These are phyloP conservation scores for Ophiostoma sp. DNA, from an alignment of 2,329 filamentous ascomycete genomes.

Conservation along the genomic window DNA sequence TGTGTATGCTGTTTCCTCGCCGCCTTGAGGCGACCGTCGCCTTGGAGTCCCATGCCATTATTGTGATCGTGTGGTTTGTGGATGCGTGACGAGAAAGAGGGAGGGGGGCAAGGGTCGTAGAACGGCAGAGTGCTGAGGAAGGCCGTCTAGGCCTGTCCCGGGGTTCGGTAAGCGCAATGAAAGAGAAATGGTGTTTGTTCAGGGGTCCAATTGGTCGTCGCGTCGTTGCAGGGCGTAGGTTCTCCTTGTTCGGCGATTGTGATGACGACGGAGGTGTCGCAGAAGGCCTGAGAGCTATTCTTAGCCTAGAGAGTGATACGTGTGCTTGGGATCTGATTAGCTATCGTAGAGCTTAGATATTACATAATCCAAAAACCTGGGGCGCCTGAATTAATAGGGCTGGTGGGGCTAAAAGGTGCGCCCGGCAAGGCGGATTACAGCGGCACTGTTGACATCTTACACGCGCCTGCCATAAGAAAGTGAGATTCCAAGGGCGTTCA, in stretches of 20 bases:
- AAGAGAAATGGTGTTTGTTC: background rate
- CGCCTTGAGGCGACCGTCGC: constrained; percentile 33
- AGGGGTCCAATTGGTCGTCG: background rate
- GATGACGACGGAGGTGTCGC: background rate
- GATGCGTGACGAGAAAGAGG: background rate
- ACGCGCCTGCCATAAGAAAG: too few relatives aligned
- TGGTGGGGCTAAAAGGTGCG: too few relatives aligned
- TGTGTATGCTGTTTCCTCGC: constrained; percentile 44
- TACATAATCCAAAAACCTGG: background rate
- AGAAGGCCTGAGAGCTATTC: background rate
- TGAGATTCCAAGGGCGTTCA: too few relatives aligned
- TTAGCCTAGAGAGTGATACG: background rate
- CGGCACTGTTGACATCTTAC: too few relatives aligned
- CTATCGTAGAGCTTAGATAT: background rate
- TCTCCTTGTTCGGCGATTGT: background rate
- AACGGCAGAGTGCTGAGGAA: background rate
- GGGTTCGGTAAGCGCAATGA: background rate
- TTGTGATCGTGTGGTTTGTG: background rate
- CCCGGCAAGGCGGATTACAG: too few relatives aligned
- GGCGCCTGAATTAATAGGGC: too few relatives aligned
- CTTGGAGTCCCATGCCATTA: constrained; percentile 40
- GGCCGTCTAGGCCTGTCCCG: background rate
- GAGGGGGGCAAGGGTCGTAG: background rate
- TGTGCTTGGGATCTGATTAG: background rate
- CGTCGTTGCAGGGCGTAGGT: background rate